Evolutionary conservation across 2,329 filamentous ascomycete genomes (phyloP).

Genomic region (Metarhizium sp.): DNA sequence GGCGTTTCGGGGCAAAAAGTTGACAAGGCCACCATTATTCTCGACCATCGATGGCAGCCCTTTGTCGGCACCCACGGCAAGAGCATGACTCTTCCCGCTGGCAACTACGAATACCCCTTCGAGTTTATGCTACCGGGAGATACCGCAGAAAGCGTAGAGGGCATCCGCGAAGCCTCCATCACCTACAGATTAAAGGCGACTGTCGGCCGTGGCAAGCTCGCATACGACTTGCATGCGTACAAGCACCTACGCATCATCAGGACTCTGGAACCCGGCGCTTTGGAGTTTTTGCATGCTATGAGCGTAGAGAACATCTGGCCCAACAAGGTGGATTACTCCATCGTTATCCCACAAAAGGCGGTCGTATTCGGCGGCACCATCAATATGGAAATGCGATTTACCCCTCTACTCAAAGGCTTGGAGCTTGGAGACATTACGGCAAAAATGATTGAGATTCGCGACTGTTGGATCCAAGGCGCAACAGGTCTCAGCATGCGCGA

Average conservation of each 20-base stretch:
- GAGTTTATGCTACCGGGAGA: slow-evolving; percentile 62
- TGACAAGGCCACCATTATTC: slow-evolving; percentile 49
- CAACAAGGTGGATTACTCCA: slow-evolving; percentile 94
- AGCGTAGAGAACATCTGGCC: slow-evolving; percentile 96
- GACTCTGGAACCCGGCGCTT: slow-evolving; percentile 64
- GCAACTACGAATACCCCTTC: slow-evolving; percentile 81
- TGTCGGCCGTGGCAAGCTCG: slow-evolving; percentile 76
- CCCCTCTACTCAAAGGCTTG: slow-evolving; percentile 81
- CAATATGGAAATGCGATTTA: slow-evolving; percentile 75
- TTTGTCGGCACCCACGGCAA: slow-evolving; percentile 51
- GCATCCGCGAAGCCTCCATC: slow-evolving; percentile 75
- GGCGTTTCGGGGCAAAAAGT: slow-evolving; percentile 50
- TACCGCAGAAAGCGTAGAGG: slow-evolving; percentile 82
- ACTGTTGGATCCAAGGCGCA: slow-evolving; percentile 45
- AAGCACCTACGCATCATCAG: slow-evolving; percentile 72
- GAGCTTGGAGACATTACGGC: slow-evolving; percentile 75
- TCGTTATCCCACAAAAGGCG: slow-evolving; percentile 87
- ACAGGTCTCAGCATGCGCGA: slow-evolving; percentile 39
- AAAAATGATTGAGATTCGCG: slow-evolving; percentile 70
- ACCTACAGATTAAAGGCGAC: slow-evolving; percentile 89
- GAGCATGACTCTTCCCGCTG: slow-evolving; percentile 53
- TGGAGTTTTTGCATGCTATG: slow-evolving; percentile 81
- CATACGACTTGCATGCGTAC: slow-evolving; percentile 74
- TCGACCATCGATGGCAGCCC: slow-evolving; percentile 59
- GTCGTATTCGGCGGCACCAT: slow-evolving; percentile 88